A percentile compares a stretch with the other conserved stretches of the same genome.
Evolutionary conservation across 2,329 filamentous ascomycete genomes (phyloP).

Genomic region (Calonectria crousiana): DNA sequence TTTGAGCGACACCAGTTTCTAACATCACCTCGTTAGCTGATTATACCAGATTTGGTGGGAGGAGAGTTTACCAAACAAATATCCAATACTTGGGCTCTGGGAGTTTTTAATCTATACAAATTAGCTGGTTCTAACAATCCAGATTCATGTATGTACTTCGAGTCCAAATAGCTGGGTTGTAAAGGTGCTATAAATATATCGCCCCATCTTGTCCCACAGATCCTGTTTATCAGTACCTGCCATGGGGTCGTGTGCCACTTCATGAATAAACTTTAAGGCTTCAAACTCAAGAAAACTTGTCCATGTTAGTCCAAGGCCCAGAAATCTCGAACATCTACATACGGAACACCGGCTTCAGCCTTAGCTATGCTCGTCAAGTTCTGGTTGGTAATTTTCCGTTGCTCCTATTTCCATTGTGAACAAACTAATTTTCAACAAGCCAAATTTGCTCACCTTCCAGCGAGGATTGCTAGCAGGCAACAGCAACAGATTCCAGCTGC

Average conservation of each 20-base stretch:
- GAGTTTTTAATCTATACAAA: constrained; percentile 10
- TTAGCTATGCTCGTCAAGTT: constrained; percentile 7
- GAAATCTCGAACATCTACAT: too few relatives aligned
- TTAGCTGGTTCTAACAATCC: background rate
- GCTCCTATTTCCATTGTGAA: background rate
- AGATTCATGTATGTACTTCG: background rate
- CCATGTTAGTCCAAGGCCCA: too few relatives aligned
- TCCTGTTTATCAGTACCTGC: background rate
- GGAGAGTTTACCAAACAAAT: background rate
- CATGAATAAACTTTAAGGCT: constrained; percentile 7
- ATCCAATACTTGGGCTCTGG: background rate
- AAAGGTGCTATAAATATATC: constrained; percentile 22
- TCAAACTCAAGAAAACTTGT: constrained; percentile 19
- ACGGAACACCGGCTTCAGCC: constrained; percentile 4
- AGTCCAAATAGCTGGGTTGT: constrained; percentile 15
- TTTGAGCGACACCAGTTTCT: constrained; percentile 8
- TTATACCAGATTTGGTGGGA: too few relatives aligned
- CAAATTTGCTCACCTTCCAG: background rate
- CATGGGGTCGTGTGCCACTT: constrained; percentile 6
- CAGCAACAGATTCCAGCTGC: constrained; percentile 10
- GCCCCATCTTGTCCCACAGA: background rate
- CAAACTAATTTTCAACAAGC: background rate
- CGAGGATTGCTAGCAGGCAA: constrained; percentile 1
- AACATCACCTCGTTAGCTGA: background rate
- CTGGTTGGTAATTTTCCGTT: constrained; percentile 4